Conservation (phyloP, 23 red algal genomes). For the Gracilaria domingensis region DNA sequence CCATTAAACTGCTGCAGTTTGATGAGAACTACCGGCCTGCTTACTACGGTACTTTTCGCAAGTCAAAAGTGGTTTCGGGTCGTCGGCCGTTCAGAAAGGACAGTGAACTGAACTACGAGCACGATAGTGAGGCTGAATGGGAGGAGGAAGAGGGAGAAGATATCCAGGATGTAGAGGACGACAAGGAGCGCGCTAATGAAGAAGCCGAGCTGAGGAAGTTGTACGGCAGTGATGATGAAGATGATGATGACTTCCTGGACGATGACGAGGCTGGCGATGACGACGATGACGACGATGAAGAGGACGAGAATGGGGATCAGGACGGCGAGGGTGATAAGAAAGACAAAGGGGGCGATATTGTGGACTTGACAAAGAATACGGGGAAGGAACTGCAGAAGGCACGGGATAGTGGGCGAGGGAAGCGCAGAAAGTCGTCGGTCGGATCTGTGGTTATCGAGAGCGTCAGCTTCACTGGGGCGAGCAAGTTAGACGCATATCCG, state of each 20-base stretch:
- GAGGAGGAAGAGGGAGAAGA: slow-evolving; percentile 73
- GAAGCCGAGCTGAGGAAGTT: slow-evolving; percentile 57
- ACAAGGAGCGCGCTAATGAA: slow-evolving; percentile 52
- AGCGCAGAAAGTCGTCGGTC: slow-evolving; percentile 4
- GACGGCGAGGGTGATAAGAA: not conserved
- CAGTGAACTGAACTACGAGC: slow-evolving; percentile 36
- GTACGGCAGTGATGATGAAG: slow-evolving; percentile 75
- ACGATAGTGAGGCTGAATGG: slow-evolving; percentile 69
- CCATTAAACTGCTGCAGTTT: slow-evolving; percentile 66
- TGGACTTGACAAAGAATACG: slow-evolving; percentile 1
- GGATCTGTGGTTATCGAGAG: slow-evolving; percentile 42
- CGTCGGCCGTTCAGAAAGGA: slow-evolving; percentile 54
- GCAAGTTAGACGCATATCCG: slow-evolving; percentile 39
- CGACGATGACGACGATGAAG: slow-evolving; percentile 54
- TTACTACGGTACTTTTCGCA: slow-evolving; percentile 39
- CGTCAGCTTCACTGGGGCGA: slow-evolving; percentile 5
- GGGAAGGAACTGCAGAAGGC: not conserved
- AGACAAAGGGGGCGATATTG: not conserved
- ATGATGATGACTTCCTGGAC: slow-evolving; percentile 58
- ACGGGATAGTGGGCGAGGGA: slow-evolving; percentile 12
- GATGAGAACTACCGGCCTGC: slow-evolving; percentile 63
- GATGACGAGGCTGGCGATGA: slow-evolving; percentile 50
- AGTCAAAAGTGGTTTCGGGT: slow-evolving; percentile 8
- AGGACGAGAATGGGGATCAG: not conserved
- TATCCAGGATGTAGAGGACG: slow-evolving; percentile 52